These are phyloP conservation scores for Galeopsis tetrahit DNA, from an alignment of 257 asterid species.

Conservation along the genomic window DNA sequence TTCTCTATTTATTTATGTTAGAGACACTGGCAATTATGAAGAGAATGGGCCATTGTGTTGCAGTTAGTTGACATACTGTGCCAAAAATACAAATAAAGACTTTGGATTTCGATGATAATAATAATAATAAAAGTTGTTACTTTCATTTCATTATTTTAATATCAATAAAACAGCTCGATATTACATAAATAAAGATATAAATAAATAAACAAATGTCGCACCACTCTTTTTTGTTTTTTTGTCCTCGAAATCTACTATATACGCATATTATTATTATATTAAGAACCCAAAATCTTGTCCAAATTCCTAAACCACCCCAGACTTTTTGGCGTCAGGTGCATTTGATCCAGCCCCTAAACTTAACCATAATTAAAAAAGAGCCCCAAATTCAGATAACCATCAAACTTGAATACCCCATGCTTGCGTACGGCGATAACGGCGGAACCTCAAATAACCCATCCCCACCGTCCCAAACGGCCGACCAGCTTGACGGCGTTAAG, in stretches of 20 bases:
- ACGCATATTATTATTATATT: constrained; percentile 24
- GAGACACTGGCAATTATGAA: not conserved
- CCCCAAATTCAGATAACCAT: constrained; percentile 38
- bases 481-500: constrained; percentile 89
- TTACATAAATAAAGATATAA: constrained; percentile 31
- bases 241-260: not conserved
- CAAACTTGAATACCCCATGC: constrained; percentile 43
- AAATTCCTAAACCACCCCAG: constrained; percentile 48
- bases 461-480: constrained; percentile 82
- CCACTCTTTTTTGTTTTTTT: constrained; percentile 6
- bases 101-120: not conserved
- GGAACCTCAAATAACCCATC: constrained; percentile 89
- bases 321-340: constrained; percentile 55
- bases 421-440: constrained; percentile 55
- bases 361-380: not conserved
- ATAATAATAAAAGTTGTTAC: constrained; percentile 7
- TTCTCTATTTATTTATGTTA: too few relatives aligned
- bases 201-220: constrained; percentile 34
- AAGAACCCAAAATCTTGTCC: constrained; percentile 11
- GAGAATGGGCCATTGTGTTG: not conserved
- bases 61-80: not conserved
- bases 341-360: not conserved
- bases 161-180: not conserved
- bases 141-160: not conserved
- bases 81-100: not conserved